Evolutionary conservation across 163 green algal species (phyloP), one percentile per base, ranked within the genome.

Genomic region (Scenedesmus sp.): DNA sequence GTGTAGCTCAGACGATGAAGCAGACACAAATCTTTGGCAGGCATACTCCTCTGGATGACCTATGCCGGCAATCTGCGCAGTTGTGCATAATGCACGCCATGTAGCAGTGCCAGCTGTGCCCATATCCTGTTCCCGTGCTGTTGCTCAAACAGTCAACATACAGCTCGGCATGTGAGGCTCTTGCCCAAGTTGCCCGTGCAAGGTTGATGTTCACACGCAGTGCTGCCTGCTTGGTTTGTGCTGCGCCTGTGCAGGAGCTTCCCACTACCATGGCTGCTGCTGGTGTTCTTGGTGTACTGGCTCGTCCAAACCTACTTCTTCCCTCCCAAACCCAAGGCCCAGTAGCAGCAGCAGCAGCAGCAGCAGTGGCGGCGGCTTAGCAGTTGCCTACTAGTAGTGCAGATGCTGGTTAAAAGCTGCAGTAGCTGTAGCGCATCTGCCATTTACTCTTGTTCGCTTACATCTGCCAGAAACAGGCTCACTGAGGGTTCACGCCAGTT

Each of bases 281-380:
- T 92, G 65, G 61, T 33, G 3, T 89, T 92, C 81, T 81, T 92
- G 7, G 44, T 92, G 33, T 92, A 61, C 68, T 92, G 88, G 88
- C 65, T 92, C 12, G 20, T 92, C 33, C 82, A 89, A 3, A 89
- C 46, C 0, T 89, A 89, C 68, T 24, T 92, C 16, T 85, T 92
- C 78, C 87, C 87, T n/a, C 81, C 88, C 12, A 92, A 88, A 35
- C 16, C 59, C 37, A 92, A 88, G 49, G 80, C 26, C 1, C 86
- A 76, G 65, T 7, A 35, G 10, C 24, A 73, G 24, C 24, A 73
- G 61, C 61, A 73, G 61, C 24, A 73, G 61, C 59, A 35, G 65
- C 65, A 37, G 65, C 30, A 37, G 59, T 16, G 22, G 59, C 59
- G 20, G 59, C 22, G 59, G n/a, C n/a, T n/a, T n/a, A n/a, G n/a